Percentiles rank a stretch among this genome's conserved stretches.
Evolutionary conservation across 2,329 filamentous ascomycete genomes (phyloP).

Genomic region (Macroventuria anomochaeta): DNA sequence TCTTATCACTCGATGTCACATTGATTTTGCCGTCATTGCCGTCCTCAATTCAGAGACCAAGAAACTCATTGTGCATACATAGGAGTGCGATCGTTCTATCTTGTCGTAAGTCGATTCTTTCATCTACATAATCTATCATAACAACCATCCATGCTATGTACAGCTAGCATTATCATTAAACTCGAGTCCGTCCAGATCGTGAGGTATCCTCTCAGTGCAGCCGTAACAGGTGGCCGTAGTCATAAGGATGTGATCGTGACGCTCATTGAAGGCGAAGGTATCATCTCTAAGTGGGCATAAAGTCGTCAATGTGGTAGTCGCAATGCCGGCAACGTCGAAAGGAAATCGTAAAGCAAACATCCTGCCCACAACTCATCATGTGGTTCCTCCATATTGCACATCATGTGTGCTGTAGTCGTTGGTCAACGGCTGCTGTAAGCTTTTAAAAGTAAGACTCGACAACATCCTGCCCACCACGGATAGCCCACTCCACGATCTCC

Average conservation of each 20-base stretch:
- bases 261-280: conserved; percentile 39
- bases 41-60: background rate
- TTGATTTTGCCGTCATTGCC: conserved; percentile 1
- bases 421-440: background rate
- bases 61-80: too few relatives aligned
- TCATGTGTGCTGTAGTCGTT: background rate
- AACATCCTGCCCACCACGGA: conserved; percentile 45
- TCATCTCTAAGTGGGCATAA: conserved; percentile 30
- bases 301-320: conserved; percentile 19
- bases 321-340: conserved; percentile 7
- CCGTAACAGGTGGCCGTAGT: conserved; percentile 20
- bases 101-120: background rate
- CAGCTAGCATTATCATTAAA: conserved; percentile 28
- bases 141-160: conserved; percentile 5
- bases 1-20: background rate
- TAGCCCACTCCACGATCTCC: conserved; percentile 49
- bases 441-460: conserved; percentile 43
- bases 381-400: background rate
- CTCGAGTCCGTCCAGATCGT: conserved; percentile 9
- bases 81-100: background rate
- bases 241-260: conserved; percentile 33
- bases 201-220: conserved; percentile 8
- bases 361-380: background rate
- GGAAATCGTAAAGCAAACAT: conserved; percentile 20
- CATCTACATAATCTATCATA: conserved; percentile 15